A percentile compares a stretch with the other conserved stretches of the same genome.
Evolutionary conservation across 2,329 filamentous ascomycete species (phyloP).

Genomic region (Cryphonectria radicalis): DNA sequence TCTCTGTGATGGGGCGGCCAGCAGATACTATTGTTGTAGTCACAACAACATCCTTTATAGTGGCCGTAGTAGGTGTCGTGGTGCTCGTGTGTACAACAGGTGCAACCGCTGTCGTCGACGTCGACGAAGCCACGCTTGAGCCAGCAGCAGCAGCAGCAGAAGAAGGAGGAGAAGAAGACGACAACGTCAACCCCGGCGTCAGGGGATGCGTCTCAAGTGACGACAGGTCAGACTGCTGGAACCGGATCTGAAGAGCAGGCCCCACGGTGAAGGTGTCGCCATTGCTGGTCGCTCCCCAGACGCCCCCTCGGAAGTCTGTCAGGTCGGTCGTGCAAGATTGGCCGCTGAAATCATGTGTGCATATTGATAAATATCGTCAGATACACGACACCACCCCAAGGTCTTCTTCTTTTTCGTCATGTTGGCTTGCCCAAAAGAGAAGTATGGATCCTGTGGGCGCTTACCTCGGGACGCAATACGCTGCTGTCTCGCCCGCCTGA

Average conservation of each 20-base stretch:
- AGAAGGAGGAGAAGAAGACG: neutral
- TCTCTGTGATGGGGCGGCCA: neutral
- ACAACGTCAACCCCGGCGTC: slow-evolving; percentile 38
- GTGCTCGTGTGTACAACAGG: neutral
- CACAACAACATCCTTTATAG: no score
- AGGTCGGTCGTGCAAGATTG: slow-evolving; percentile 47
- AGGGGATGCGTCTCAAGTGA: slow-evolving; percentile 44
- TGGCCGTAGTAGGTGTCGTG: neutral
- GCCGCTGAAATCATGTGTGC: slow-evolving; percentile 34
- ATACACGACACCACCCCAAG: neutral
- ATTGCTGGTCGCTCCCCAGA: slow-evolving; percentile 39
- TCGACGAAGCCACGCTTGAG: neutral
- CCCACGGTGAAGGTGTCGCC: slow-evolving; percentile 38
- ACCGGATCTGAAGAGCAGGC: slow-evolving; percentile 46
- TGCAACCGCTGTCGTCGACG: neutral
- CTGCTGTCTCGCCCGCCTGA: slow-evolving; percentile 38
- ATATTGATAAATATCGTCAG: slow-evolving; percentile 7
- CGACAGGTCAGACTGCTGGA: slow-evolving; percentile 40
- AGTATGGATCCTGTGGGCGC: neutral
- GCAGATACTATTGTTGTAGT: neutral
- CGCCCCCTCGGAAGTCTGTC: slow-evolving; percentile 44
- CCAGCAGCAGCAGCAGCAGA: neutral
- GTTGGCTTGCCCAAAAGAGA: neutral
- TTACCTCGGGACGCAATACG: slow-evolving; percentile 37
- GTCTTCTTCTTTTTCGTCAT: no score